Base-by-base conservation (phyloP, 2,329 filamentous ascomycete species). In the Clarireedia homoeocarpa region DNA sequence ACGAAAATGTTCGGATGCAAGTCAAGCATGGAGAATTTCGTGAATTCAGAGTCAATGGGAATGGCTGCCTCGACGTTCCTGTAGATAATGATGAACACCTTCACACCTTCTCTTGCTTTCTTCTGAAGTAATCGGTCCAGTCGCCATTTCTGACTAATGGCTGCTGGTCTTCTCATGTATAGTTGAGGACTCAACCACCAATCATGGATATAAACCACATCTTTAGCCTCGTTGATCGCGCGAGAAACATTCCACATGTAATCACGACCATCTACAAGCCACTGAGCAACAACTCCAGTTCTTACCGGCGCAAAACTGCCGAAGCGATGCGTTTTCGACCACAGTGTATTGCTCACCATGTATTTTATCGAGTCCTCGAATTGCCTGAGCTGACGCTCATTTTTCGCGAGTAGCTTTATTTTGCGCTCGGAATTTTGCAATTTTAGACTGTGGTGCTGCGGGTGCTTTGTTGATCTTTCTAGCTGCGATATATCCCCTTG, bases 211-310 rank as follows among this genome's bases (percentile, higher is more conserved):
- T 97, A 97, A 64, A 99, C 92, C 59, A 97, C 92, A 73, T 97
- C 94, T 66, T 89, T 89, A 7, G 94, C 94, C 84, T 96, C 96
- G 69, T 90, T 94, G 66, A 99, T 95, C 12, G 94, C 94, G 61
- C 92, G 83, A 10, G 92, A 97, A 6, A 97, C 91, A 70, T 96
- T 95, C 94, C 94, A 99, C 92, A 97, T 97, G 75, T 97, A 95
- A 70, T 99, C 94, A 63, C 94, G 84, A 15, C 89, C 94, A 71
- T 99, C 94, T 0, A 99, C 92, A 7, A 99, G 81, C 91, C 92
- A 97, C 67, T 96, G 91, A 2, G 91, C 91, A 73, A 92, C 94
- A 27, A 94, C 91, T 45, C 86, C 86, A 48, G 83, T 84, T 58
- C 94, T 83, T 1, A 97, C 87, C 0, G 94, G 94, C 0, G 94